These are phyloP conservation scores for Tetrapisispora arboricola DNA, from an alignment of 805 yeast genomes.

Conservation along the genomic window DNA sequence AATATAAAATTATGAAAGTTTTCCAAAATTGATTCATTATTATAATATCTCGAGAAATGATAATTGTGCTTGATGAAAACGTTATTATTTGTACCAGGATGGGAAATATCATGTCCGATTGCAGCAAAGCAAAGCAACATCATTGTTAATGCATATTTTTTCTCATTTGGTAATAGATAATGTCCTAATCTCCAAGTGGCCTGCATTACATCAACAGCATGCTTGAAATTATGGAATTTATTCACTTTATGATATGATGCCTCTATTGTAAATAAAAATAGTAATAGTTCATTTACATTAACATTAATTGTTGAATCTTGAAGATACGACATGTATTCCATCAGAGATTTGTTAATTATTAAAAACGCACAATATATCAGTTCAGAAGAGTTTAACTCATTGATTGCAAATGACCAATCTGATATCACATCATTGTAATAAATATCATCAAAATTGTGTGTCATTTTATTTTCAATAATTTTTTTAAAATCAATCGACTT, in stretches of 20 bases:
- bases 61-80: slow-evolving; percentile 50
- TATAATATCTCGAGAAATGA: slow-evolving; percentile 53
- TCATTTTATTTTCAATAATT: neutral
- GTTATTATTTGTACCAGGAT: slow-evolving; percentile 88
- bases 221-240: slow-evolving; percentile 91
- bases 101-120: slow-evolving; percentile 91
- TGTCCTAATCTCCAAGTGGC: slow-evolving; percentile 58
- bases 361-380: slow-evolving; percentile 23
- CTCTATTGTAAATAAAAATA: slow-evolving; percentile 56
- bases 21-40: slow-evolving; percentile 66
- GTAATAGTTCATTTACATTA: slow-evolving; percentile 40
- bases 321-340: neutral
- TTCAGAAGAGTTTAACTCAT: slow-evolving; percentile 17
- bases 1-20: slow-evolving; percentile 69
- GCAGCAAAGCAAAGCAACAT: slow-evolving; percentile 68
- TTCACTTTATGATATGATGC: slow-evolving; percentile 76
- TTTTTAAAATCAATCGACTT: slow-evolving; percentile 13
- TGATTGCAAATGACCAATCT: slow-evolving; percentile 26
- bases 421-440: slow-evolving; percentile 13
- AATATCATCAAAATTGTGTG: neutral
- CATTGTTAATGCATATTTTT: slow-evolving; percentile 33
- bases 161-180: slow-evolving; percentile 6
- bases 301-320: slow-evolving; percentile 1
- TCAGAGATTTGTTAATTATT: slow-evolving; percentile 8
- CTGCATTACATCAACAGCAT: slow-evolving; percentile 91